Evolutionary conservation across 208 protist species (phyloP), one percentile per base, ranked within the genome.

Genomic region (Leishmania arabica): DNA sequence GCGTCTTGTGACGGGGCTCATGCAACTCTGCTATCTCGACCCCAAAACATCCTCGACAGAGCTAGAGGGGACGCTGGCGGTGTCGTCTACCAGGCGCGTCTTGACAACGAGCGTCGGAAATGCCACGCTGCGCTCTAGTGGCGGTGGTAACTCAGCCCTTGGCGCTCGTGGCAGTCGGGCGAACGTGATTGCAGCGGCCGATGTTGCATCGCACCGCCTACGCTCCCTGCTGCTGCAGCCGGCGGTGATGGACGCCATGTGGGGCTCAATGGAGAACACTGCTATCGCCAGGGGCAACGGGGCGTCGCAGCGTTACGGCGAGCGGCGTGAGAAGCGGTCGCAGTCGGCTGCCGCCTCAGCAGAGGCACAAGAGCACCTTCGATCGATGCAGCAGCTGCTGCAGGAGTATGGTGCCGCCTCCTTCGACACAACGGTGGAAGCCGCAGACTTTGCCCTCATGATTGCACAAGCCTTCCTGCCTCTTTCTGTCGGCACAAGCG

Each of bases 391-490:
- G 54, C 82, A 81, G 70, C 45, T 84, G 40, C 80, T 93, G 65
- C 75, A 78, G 49, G 70, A 84, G 49, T 84, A 89, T 34, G 90
- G 90, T 21, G 88, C 89, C 3, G 70, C 86, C 45, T 92, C 92
- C 34, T 95, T 93, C 77, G 83, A 91, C 60, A 79, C 83, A 21
- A 86, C 87, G 53, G 83, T 95, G 34, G 89, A 92, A 47, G 84
- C 90, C 45, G 84, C 85, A 24, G 92, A 95, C 78, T 85, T 89
- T 40, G 66, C 92, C 66, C 79, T 92, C 34, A 74, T 80, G 47
- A 45, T 93, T 65, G 80, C 86, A 65, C 92, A 95, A 81, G 87
- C 82, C 68, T 86, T 94, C 49, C 53, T 95, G 69, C 90, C 90
- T 19, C 51, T 47, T 51, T 87, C 86, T 15, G 71, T 62, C 6